Percentiles rank a stretch among this genome's conserved stretches.
These are phyloP conservation scores for Gonapodya prolifera DNA, from an alignment of 192 early-diverging fungal species.

Conservation along the genomic window DNA sequence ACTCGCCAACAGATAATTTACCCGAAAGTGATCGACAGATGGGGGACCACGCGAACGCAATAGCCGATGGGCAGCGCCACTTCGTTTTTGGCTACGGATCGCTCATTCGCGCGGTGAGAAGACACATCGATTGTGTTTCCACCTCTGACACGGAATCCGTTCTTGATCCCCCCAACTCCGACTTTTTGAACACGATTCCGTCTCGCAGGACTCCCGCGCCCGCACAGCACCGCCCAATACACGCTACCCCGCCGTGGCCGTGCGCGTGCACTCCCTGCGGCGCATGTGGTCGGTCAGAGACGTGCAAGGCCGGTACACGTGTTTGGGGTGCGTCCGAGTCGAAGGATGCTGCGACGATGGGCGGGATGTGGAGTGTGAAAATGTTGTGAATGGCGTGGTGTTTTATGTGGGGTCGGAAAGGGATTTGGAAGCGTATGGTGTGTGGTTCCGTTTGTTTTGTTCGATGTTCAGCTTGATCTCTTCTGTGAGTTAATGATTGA, in stretches of 20 bases:
- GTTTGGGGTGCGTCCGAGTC: neutral
- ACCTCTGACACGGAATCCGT: no score
- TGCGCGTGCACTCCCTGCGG: neutral
- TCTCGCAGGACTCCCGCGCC: neutral
- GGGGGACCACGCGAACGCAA: no score
- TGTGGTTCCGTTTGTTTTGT: neutral
- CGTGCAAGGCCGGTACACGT: neutral
- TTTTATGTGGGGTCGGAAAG: neutral
- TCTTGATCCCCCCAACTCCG: no score
- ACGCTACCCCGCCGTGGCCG: neutral
- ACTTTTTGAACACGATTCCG: no score
- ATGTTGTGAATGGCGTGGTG: neutral
- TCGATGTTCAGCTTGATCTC: neutral
- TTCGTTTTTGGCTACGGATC: neutral
- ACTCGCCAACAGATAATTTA: no score
- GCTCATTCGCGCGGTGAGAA: neutral
- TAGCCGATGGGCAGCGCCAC: no score
- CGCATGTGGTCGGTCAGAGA: neutral
- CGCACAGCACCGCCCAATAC: neutral
- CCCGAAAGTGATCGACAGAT: no score
- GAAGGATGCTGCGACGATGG: neutral
- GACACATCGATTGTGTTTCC: no score
- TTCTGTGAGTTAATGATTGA: no score
- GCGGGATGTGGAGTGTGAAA: neutral
- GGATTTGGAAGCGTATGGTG: neutral